Base-by-base conservation (phyloP, 345 rosid species). In the Hibiscus trionum region DNA sequence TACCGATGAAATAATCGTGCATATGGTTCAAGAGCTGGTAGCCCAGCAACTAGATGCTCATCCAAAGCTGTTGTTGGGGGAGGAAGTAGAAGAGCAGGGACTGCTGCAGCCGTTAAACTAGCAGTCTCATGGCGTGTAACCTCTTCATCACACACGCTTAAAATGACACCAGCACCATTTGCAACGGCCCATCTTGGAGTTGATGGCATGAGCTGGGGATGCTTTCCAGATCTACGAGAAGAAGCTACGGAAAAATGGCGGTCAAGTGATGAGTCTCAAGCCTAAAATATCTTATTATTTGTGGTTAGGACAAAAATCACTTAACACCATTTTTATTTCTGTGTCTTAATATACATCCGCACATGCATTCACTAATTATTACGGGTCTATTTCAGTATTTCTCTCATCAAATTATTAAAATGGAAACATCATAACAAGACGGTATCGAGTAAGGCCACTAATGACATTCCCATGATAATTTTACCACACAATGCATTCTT, bases 151-250 rank as follows among this genome's bases (percentile, higher is more conserved):
- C 98, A 94, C 66, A 94, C 98, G 57, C 98, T 94, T 74, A 94
- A 79, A 73, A 94, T 94, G 33, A 94, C 98, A 78, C 98, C 98
- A 42, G 98, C 98, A 75, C 98, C 98, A 81, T 94, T 94, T 70
- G 98, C 98, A 74, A 94, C 97, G 9, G 98, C 98, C 98, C 98
- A 94, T 77, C 98, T 84, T 56, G 98, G 98, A 17, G 97, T 87
- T 11, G 98, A 88, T 69, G 87, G 97, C 87, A 94, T 82, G 72
- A 91, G 88, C 77, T 94, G 97, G 73, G 98, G 98, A 86, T 94
- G 97, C 82, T 94, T 94, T 75, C 98, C 98, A 76, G 98, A 90
- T 80, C 96, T 96, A 33, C 93, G 91, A 66, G 98, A 57, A 57
- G 61, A 83, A 77, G 93, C 90, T 88, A 70, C 69, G 69, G 65